Percentiles rank a stretch among this genome's conserved stretches.
phyloP scores from a whole-genome alignment of 129 eudicot species.

The Calendula officinalis region DNA sequence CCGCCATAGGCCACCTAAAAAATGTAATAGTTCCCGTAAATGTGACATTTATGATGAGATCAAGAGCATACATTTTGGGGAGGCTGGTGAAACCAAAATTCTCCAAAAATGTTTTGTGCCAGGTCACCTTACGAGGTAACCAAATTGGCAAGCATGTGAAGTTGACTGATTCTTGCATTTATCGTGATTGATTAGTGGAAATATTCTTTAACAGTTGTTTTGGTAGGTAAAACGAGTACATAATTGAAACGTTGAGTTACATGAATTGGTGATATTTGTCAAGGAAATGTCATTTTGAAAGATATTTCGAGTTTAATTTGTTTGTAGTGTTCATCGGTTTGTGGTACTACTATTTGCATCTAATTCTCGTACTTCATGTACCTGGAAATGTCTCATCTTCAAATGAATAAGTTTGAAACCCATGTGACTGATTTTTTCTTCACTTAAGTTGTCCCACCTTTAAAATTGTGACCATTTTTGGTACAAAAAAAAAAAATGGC shows the following conservation, averaged over 20 bases:
- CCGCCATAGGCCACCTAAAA: conserved; percentile 44
- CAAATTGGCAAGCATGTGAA: conserved; percentile 64
- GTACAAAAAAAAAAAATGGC: too few relatives aligned
- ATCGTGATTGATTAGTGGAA: conserved; percentile 36
- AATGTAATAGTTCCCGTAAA: conserved; percentile 63
- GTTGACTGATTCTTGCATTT: conserved; percentile 54
- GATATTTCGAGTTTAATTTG: not conserved
- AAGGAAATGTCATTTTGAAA: conserved; percentile 2
- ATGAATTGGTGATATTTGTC: conserved; percentile 15
- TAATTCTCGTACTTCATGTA: not conserved
- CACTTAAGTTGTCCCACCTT: too few relatives aligned
- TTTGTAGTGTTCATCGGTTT: not conserved
- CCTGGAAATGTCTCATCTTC: too few relatives aligned
- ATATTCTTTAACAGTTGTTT: not conserved
- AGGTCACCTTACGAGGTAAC: conserved; percentile 64
- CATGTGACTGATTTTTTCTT: not conserved
- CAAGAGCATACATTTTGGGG: conserved; percentile 83
- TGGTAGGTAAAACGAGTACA: conserved; percentile 18
- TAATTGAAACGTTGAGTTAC: conserved; percentile 26
- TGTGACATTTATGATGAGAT: conserved; percentile 64
- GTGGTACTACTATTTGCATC: not conserved
- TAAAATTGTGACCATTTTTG: too few relatives aligned
- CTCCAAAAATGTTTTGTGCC: conserved; percentile 53
- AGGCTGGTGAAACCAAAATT: conserved; percentile 85
- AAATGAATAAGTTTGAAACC: not conserved